Percentiles rank a stretch among this genome's conserved stretches.
Conservation (phyloP, 1,139 yeast genomes). For the Geotrichum macrosporum region DNA sequence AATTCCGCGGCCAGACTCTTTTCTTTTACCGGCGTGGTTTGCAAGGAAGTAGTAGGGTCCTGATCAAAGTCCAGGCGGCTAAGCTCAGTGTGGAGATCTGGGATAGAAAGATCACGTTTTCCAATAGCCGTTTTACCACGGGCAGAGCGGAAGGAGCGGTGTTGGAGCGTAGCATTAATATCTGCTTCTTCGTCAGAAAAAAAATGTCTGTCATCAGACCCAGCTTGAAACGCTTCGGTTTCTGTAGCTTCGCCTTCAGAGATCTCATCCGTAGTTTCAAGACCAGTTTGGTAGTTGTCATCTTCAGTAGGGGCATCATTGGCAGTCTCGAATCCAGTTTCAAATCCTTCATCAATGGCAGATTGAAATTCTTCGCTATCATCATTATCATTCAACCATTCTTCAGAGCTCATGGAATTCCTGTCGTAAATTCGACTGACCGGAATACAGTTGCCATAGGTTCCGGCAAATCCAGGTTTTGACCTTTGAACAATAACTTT, state of each 20-base stretch:
- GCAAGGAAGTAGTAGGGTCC: background rate
- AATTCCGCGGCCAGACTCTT: slow-evolving; percentile 32
- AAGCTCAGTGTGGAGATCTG: slow-evolving; percentile 5
- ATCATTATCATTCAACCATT: background rate
- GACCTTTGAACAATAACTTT: slow-evolving; percentile 4
- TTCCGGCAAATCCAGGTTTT: slow-evolving; percentile 5
- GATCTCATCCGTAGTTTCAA: slow-evolving; percentile 32
- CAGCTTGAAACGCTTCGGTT: background rate
- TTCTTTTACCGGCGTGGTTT: slow-evolving; percentile 7
- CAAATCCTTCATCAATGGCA: slow-evolving; percentile 2
- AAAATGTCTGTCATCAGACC: background rate
- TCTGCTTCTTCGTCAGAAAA: slow-evolving; percentile 14
- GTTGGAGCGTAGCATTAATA: slow-evolving; percentile 3
- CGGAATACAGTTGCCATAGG: background rate
- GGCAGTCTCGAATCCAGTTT: slow-evolving; percentile 27
- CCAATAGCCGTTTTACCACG: slow-evolving; percentile 8
- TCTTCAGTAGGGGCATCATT: slow-evolving; percentile 36
- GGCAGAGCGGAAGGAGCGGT: slow-evolving; percentile 13
- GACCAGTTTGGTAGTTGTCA: slow-evolving; percentile 34
- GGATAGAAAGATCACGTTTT: slow-evolving; percentile 3
- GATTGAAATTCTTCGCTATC: background rate
- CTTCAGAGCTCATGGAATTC: background rate
- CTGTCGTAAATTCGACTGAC: background rate
- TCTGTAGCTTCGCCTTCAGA: slow-evolving; percentile 27
- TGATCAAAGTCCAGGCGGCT: background rate